Percentiles rank a stretch among this genome's conserved stretches.
These are phyloP conservation scores for Cercospora sp. DNA, from an alignment of 2,329 filamentous ascomycete genomes.

Conservation along the genomic window DNA sequence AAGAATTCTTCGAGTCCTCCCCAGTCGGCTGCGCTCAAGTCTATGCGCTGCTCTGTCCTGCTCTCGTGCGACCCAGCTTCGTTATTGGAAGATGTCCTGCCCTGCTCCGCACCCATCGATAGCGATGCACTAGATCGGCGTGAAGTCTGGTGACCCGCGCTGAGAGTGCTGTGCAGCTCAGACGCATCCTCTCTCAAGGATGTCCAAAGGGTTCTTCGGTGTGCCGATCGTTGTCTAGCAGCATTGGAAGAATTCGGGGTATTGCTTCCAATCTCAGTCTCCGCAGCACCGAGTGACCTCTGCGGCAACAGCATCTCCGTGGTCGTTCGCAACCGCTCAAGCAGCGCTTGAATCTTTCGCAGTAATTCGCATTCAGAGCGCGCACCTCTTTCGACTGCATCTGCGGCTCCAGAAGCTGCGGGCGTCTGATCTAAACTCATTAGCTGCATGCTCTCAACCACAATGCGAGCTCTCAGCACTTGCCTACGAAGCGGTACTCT, in stretches of 20 bases:
- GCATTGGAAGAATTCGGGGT: neutral
- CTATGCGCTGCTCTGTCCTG: neutral
- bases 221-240: neutral
- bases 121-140: neutral
- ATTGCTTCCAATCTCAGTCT: neutral
- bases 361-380: conserved; percentile 3
- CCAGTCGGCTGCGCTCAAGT: conserved; percentile 18
- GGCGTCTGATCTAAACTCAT: neutral
- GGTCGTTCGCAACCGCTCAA: conserved; percentile 18
- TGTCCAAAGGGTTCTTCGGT: neutral
- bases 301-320: conserved; percentile 8
- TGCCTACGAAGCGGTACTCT: conserved; percentile 25
- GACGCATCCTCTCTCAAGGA: conserved; percentile 6
- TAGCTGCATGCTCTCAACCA: neutral
- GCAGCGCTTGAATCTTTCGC: conserved; percentile 15
- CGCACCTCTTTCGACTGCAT: neutral
- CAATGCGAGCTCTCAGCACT: neutral
- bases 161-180: conserved; percentile 4
- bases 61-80: neutral
- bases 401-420: neutral
- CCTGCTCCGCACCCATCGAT: neutral
- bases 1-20: conserved; percentile 20
- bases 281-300: neutral
- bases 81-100: neutral
- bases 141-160: neutral